These are phyloP conservation scores for Tetracladium maxilliforme DNA, from an alignment of 2,329 filamentous ascomycete species.

Conservation along the genomic window DNA sequence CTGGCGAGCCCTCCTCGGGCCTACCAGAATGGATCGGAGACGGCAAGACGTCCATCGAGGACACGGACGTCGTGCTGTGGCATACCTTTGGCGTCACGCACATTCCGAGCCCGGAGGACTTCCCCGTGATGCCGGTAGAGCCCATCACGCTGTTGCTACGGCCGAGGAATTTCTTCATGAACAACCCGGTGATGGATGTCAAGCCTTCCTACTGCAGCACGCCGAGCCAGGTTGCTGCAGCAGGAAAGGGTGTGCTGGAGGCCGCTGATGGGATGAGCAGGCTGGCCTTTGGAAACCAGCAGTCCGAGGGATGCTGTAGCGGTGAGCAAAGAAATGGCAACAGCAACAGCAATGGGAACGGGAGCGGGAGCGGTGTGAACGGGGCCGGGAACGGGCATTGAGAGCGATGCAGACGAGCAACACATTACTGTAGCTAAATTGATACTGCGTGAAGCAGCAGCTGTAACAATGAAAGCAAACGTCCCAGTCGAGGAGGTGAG, in stretches of 20 bases:
- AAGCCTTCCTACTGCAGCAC: constrained; percentile 63
- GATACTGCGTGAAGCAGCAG: too few species aligned
- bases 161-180: constrained; percentile 35
- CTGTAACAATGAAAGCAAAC: too few species aligned
- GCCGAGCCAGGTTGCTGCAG: constrained; percentile 49
- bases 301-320: too few species aligned
- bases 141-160: constrained; percentile 57
- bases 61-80: constrained; percentile 83
- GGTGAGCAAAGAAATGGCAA: too few species aligned
- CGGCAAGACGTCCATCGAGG: constrained; percentile 52
- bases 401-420: too few species aligned
- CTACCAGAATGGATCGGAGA: constrained; percentile 67
- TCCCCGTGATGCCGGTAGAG: constrained; percentile 81
- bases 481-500: too few species aligned
- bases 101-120: constrained; percentile 81
- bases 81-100: constrained; percentile 88
- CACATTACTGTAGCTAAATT: too few species aligned
- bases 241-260: constrained; percentile 26
- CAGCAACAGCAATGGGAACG: too few species aligned
- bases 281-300: too few species aligned
- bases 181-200: constrained; percentile 34
- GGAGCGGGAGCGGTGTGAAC: too few species aligned
- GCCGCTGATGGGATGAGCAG: constrained; percentile 30
- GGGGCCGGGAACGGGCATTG: too few species aligned
- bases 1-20: constrained; percentile 59